Conservation (phyloP, 2,329 filamentous ascomycete genomes). For the Fusarium bulbicola region DNA sequence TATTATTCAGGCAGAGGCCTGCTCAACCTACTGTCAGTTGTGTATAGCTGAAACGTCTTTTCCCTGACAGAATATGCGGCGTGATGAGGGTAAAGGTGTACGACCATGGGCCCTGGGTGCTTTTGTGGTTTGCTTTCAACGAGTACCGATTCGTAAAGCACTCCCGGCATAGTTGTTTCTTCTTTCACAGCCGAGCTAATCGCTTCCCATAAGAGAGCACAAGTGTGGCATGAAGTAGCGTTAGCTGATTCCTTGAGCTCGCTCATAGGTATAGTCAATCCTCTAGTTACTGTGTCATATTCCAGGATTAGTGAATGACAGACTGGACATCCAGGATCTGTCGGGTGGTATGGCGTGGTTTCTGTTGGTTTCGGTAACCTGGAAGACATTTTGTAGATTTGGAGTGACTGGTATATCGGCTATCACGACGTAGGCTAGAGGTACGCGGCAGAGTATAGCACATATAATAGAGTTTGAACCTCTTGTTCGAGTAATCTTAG, state of each 20-base stretch:
- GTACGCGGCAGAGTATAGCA: rapidly evolving
- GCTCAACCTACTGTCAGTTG: not conserved
- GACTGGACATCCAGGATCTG: not conserved
- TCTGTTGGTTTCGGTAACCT: rapidly evolving
- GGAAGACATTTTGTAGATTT: not conserved
- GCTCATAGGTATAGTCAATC: not conserved
- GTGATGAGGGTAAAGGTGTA: not conserved
- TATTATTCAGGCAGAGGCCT: rapidly evolving
- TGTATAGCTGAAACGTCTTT: not conserved
- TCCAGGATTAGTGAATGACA: not conserved
- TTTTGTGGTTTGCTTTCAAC: not conserved
- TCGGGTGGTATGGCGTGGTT: rapidly evolving
- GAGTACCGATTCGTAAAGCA: not conserved
- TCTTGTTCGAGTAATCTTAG: rapidly evolving
- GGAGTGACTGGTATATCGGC: too few relatives aligned
- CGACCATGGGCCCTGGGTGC: not conserved
- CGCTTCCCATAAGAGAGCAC: not conserved
- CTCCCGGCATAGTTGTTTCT: not conserved
- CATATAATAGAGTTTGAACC: rapidly evolving
- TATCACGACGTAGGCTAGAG: rapidly evolving
- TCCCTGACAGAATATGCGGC: not conserved
- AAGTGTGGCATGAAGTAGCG: not conserved
- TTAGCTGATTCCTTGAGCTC: not conserved
- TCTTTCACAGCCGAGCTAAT: not conserved
- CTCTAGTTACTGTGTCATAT: not conserved